phyloP scores from a whole-genome alignment of 768 basidiomycete genomes.

The Leccinum uliginosum region DNA sequence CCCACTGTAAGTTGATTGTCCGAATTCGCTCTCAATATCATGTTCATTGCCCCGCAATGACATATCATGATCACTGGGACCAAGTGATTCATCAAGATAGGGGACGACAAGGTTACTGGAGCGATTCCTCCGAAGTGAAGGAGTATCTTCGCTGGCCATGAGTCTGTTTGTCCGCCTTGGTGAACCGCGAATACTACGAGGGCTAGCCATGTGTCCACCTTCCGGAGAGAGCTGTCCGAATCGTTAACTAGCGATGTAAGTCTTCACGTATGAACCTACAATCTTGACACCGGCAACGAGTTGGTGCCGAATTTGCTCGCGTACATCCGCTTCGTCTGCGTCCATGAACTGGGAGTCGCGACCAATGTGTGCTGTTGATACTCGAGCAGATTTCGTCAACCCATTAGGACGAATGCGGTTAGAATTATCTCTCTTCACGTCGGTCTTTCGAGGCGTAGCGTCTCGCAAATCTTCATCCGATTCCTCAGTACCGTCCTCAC shows the following conservation, averaged over 20 bases:
- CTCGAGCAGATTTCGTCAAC: constrained; percentile 31
- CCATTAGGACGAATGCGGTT: constrained; percentile 28
- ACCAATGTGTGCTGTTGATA: constrained; percentile 42
- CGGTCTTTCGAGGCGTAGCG: constrained; percentile 55
- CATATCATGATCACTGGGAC: constrained; percentile 41
- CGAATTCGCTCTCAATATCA: constrained; percentile 56
- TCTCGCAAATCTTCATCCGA: constrained; percentile 49
- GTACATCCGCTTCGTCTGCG: constrained; percentile 77
- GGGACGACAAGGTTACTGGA: constrained; percentile 41
- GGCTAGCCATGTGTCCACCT: constrained; percentile 55
- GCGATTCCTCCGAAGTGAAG: constrained; percentile 38
- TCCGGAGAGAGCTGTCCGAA: constrained; percentile 56
- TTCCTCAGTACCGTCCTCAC: constrained; percentile 32
- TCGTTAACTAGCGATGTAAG: constrained; percentile 11
- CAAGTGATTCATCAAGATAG: constrained; percentile 38
- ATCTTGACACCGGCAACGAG: constrained; percentile 69
- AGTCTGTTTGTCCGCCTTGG: constrained; percentile 50
- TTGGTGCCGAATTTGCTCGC: constrained; percentile 85
- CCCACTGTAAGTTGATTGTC: constrained; percentile 39
- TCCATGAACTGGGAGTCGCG: constrained; percentile 85
- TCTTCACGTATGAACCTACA: constrained; percentile 37
- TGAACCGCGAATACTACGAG: constrained; percentile 66
- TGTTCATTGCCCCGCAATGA: constrained; percentile 42
- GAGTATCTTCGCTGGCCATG: constrained; percentile 34
- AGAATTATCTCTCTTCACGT: constrained; percentile 36